Evolutionary conservation across 2,329 filamentous ascomycete genomes (phyloP).

Genomic region (Cytospora piceicola): DNA sequence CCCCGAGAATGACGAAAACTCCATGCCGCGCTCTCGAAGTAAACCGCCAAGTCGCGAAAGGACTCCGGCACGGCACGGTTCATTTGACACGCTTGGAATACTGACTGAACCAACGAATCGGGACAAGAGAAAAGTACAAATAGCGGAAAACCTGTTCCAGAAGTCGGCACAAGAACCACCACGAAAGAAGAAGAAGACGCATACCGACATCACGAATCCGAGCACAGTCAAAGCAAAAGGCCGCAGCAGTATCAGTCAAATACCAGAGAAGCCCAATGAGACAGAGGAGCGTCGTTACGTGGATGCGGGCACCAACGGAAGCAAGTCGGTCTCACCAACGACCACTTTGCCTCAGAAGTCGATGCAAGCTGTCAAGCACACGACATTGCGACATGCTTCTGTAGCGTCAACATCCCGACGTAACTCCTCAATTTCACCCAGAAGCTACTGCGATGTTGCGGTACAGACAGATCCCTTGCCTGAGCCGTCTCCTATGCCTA

Average conservation of each 20-base stretch:
- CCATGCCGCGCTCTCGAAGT: conserved; percentile 58
- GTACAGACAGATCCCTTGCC: conserved; percentile 58
- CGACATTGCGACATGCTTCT: conserved; percentile 39
- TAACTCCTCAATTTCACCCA: conserved; percentile 44
- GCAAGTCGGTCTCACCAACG: conserved; percentile 57
- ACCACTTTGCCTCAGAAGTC: conserved; percentile 47
- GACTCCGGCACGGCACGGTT: conserved; percentile 64
- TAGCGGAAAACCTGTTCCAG: conserved; percentile 66
- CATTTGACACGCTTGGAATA: conserved; percentile 62
- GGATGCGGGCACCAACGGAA: conserved; percentile 57
- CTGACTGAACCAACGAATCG: conserved; percentile 67
- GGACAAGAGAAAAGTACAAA: conserved; percentile 69
- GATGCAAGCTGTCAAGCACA: conserved; percentile 36
- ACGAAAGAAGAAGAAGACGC: conserved; percentile 64
- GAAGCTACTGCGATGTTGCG: conserved; percentile 54
- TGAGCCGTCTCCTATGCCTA: conserved; percentile 40
- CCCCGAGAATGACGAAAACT: conserved; percentile 55
- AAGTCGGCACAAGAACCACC: conserved; percentile 62
- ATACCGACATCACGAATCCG: conserved; percentile 53
- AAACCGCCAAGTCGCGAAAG: conserved; percentile 70
- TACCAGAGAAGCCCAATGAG: conserved; percentile 38
- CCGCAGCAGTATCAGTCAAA: conserved; percentile 31
- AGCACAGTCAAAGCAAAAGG: conserved; percentile 38
- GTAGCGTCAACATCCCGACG: conserved; percentile 42
- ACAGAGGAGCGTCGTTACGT: conserved; percentile 50